Evolutionary conservation across 176 grass and related monocot genomes (phyloP), one percentile per base, ranked within the genome.

Genomic region (Luzula sylvatica): DNA sequence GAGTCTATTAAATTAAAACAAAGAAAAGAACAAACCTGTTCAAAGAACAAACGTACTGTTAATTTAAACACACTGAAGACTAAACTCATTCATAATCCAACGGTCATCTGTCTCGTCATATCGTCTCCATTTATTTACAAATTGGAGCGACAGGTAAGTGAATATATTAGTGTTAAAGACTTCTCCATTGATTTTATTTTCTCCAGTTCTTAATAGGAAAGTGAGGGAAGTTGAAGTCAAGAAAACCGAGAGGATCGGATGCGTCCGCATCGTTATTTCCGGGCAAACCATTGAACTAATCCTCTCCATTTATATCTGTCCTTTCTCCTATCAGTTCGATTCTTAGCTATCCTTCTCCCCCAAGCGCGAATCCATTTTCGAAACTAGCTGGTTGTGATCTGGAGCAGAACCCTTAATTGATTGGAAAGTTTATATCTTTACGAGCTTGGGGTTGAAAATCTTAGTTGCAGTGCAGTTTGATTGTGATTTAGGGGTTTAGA

Each of bases 341-440:
- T 44, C 16, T 42, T 46, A 46, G 29, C 59, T n/a, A 12, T 26
- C 27, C 38, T 43, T 40, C 56, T 35, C 56, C 23, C 58, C 3
- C 24, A 63, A 63, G 58, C 28, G 58, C 25, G 58, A 63, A 63
- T 63, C 58, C 58, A 63, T 63, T 42, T 19, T 16, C 38, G 14
- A 46, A 45, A 17, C 19, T 1, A 15, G 32, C 42, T 61, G 30
- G 56, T 38, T 59, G 35, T 42, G 18, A 14, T 12, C 20, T 38
- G 26, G 39, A 17, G 55, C 41, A 61, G 35, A 25, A 61, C 21
- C 14, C 39, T 4, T 11, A 45, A n/a, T 23, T 17, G 40, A 32
- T 28, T 61, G 22, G 14, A 61, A 26, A 61, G 22, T 26, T 15
- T 17, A 3, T 0, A 4, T 26, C 57, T 61, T 46, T 46, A 11